A percentile compares a stretch with the other conserved stretches of the same genome.
Conservation (phyloP, 2,329 filamentous ascomycete species). For the Pseudogymnoascus sp. region DNA sequence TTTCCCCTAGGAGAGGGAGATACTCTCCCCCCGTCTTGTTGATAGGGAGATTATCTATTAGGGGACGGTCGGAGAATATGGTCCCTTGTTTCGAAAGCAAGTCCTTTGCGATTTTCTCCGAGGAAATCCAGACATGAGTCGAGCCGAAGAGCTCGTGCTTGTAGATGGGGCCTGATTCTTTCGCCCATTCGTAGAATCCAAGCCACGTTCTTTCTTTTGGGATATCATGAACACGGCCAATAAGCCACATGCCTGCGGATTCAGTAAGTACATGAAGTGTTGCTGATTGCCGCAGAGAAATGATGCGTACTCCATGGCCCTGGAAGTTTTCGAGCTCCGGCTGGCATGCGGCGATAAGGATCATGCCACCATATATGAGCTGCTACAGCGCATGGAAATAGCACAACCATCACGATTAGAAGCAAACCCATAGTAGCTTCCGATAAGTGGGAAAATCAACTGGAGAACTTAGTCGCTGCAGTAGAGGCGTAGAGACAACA, state of each 20-base stretch:
- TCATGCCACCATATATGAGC: not conserved
- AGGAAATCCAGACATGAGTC: slow-evolving; percentile 41
- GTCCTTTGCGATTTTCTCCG: slow-evolving; percentile 37
- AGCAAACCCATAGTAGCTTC: not conserved
- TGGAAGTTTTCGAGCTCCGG: slow-evolving; percentile 6
- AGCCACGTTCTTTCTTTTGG: slow-evolving; percentile 36
- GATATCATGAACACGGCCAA: slow-evolving; percentile 39
- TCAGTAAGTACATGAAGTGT: slow-evolving; percentile 2
- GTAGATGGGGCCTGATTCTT: slow-evolving; percentile 40
- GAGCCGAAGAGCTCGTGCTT: slow-evolving; percentile 38
- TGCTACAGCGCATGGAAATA: not conserved
- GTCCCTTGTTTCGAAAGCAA: slow-evolving; percentile 33
- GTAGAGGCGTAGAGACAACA: not conserved
- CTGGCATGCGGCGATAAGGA: slow-evolving; percentile 7
- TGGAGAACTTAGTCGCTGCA: not conserved
- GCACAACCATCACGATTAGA: not conserved
- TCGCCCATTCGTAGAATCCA: slow-evolving; percentile 41
- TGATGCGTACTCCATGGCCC: not conserved
- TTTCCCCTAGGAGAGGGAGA: slow-evolving; percentile 36
- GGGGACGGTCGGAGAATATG: slow-evolving; percentile 41
- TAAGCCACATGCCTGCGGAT: slow-evolving; percentile 32
- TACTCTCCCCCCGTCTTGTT: slow-evolving; percentile 41
- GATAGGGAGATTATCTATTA: slow-evolving; percentile 39
- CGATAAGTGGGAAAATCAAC: not conserved
- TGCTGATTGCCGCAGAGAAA: not conserved